phyloP scores from a whole-genome alignment of 148 eudicot genomes.

The Rhododendron ferrugineum region DNA sequence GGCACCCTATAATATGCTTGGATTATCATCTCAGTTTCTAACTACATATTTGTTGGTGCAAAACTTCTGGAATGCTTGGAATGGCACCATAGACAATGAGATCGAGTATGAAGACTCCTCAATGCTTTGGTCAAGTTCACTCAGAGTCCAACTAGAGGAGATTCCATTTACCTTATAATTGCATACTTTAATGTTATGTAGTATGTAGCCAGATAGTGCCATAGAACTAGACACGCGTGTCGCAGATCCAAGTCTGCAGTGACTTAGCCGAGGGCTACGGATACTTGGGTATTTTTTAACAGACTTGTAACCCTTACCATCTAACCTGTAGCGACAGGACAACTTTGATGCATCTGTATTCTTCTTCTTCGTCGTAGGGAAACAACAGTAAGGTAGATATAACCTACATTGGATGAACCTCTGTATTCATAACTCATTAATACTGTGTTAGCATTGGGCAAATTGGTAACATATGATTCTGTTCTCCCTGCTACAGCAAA shows the following conservation, averaged over 20 bases:
- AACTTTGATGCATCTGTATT: background rate
- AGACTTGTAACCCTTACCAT: background rate
- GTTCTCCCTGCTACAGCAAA: constrained; percentile 20
- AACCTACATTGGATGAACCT: background rate
- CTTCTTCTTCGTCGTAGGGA: background rate
- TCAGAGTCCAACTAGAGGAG: background rate
- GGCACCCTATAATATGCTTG: background rate
- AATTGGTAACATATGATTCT: background rate
- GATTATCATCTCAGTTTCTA: background rate
- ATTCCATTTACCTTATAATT: background rate
- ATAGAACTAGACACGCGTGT: background rate
- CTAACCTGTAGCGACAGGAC: background rate
- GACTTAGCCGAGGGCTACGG: background rate
- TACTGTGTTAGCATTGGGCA: background rate
- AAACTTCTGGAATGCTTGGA: background rate
- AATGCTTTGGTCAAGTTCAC: background rate
- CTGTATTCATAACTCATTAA: background rate
- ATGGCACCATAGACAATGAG: background rate
- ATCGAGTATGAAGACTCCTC: background rate
- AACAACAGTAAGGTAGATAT: background rate
- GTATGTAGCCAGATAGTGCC: background rate
- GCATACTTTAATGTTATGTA: background rate
- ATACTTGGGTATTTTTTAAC: background rate
- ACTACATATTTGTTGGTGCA: background rate
- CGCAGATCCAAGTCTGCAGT: background rate